These are phyloP conservation scores for Microbotryum lychnidis-dioicae DNA, from an alignment of 1,284 basidiomycete species.

Conservation along the genomic window DNA sequence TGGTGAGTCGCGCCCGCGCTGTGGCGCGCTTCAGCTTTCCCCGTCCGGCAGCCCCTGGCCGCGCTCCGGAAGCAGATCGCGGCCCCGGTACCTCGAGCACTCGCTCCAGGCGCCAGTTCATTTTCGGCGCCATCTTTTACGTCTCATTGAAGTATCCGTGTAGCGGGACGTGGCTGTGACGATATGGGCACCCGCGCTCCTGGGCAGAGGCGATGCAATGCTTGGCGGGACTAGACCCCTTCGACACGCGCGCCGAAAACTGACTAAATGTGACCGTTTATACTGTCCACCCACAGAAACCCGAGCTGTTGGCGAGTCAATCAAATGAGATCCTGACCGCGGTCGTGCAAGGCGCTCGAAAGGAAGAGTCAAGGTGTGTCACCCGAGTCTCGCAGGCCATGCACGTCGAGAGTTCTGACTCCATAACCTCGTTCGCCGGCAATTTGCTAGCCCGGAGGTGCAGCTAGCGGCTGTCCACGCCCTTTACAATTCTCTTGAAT, in stretches of 20 bases:
- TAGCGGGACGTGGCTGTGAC: too few species aligned
- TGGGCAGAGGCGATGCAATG: background rate
- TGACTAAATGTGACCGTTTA: background rate
- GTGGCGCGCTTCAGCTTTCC: background rate
- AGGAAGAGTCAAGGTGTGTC: conserved; percentile 63
- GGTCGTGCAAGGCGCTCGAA: conserved; percentile 94
- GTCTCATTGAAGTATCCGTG: too few species aligned
- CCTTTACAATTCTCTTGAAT: conserved; percentile 91
- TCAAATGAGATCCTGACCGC: conserved; percentile 98
- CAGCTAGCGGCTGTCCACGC: conserved; percentile 93
- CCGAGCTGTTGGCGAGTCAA: conserved; percentile 75
- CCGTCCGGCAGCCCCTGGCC: conserved; percentile 5
- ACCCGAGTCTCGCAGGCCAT: background rate
- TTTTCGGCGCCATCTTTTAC: too few species aligned
- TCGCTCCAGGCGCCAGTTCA: background rate
- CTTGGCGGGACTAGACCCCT: background rate
- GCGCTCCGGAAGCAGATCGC: background rate
- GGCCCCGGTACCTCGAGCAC: background rate
- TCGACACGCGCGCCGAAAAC: background rate
- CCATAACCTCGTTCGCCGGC: background rate
- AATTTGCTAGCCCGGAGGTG: conserved; percentile 62
- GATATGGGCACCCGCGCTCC: background rate
- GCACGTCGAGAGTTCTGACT: background rate
- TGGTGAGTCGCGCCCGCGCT: conserved; percentile 54
- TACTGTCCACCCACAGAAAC: conserved; percentile 54